A percentile compares a stretch with the other conserved stretches of the same genome.
Evolutionary conservation across 2,329 filamentous ascomycete species (phyloP).

Genomic region (Sporothrix protearum): DNA sequence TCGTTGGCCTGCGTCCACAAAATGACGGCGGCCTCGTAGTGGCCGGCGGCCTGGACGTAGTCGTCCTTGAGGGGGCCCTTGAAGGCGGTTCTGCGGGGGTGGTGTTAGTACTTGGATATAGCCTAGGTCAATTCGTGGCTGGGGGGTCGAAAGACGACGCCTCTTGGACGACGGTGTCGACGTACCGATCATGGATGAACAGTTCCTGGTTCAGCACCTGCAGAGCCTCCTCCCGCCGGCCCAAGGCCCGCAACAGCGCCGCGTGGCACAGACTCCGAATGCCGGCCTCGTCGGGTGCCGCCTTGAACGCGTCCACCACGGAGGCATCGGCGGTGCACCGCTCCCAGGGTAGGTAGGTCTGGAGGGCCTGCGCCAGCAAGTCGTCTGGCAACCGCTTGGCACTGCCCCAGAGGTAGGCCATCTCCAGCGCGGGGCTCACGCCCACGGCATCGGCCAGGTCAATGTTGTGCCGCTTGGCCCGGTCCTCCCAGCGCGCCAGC

Average conservation of each 20-base stretch:
- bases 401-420: constrained; percentile 92
- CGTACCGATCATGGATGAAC: constrained; percentile 56
- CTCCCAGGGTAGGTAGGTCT: constrained; percentile 57
- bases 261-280: constrained; percentile 65
- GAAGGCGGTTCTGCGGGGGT: constrained; percentile 39
- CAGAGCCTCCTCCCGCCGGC: constrained; percentile 62
- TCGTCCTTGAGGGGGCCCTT: constrained; percentile 63
- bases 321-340: constrained; percentile 53
- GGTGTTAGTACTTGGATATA: neutral
- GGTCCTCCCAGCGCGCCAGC: constrained; percentile 80
- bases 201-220: constrained; percentile 62
- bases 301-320: constrained; percentile 45
- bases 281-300: constrained; percentile 58
- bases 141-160: too few relatives aligned
- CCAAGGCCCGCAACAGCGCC: constrained; percentile 62
- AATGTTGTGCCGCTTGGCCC: constrained; percentile 63
- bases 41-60: constrained; percentile 67
- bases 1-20: constrained; percentile 67
- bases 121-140: too few relatives aligned
- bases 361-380: constrained; percentile 62
- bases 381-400: constrained; percentile 70
- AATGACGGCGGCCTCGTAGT: constrained; percentile 83
- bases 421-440: constrained; percentile 77
- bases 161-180: neutral
- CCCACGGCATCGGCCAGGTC: constrained; percentile 77